A percentile compares a stretch with the other conserved stretches of the same genome.
phyloP scores from a whole-genome alignment of 495 filamentous ascomycete genomes.

The Xylaria cubensis region DNA sequence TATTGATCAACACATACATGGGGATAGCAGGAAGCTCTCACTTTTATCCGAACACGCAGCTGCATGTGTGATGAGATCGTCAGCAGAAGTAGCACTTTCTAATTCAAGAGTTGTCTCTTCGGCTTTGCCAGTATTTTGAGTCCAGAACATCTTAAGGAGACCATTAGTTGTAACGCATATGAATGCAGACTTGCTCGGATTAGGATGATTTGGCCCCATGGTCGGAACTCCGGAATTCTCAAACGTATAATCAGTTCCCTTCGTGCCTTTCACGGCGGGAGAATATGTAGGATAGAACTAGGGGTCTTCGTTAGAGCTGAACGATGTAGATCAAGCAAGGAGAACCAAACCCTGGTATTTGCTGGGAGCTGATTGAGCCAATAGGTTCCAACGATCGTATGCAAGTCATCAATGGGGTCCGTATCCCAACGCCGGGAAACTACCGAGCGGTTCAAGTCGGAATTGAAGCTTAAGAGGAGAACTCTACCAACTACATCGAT shows the following conservation, averaged over 20 bases:
- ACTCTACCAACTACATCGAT: constrained; percentile 77
- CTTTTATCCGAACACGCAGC: constrained; percentile 76
- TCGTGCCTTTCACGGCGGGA: constrained; percentile 50
- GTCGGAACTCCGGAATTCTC: constrained; percentile 57
- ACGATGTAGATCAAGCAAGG: background rate
- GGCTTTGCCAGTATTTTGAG: constrained; percentile 71
- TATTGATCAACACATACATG: background rate
- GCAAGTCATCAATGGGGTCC: constrained; percentile 73
- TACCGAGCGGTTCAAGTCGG: constrained; percentile 71
- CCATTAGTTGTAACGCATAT: constrained; percentile 75
- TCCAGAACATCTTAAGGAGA: constrained; percentile 69
- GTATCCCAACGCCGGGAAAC: constrained; percentile 58
- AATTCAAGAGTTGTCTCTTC: constrained; percentile 71
- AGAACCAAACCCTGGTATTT: constrained; percentile 31
- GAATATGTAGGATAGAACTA: constrained; percentile 46
- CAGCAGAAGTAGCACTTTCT: constrained; percentile 70
- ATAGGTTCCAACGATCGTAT: constrained; percentile 79
- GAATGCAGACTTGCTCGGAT: constrained; percentile 68
- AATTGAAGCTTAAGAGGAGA: constrained; percentile 66
- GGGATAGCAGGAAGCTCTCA: constrained; percentile 39
- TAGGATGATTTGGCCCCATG: constrained; percentile 72
- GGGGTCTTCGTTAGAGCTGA: constrained; percentile 25
- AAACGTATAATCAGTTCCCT: constrained; percentile 51
- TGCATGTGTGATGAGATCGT: constrained; percentile 80
- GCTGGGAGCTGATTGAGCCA: constrained; percentile 62